Evolutionary conservation across 495 filamentous ascomycete species (phyloP).

Genomic region (Monascus purpureus): DNA sequence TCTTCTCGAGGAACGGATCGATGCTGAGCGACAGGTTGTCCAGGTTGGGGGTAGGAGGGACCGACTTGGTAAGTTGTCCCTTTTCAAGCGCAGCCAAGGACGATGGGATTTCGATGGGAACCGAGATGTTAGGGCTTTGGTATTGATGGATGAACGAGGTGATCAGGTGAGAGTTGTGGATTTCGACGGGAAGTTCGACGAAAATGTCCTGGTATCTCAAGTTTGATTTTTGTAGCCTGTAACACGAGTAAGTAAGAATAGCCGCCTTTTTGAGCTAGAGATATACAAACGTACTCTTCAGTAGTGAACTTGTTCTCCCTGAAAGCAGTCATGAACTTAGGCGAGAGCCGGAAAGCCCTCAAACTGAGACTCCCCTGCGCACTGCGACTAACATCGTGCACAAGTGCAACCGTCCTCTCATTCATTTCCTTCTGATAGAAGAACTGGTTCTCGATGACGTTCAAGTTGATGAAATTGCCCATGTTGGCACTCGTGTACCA

Average conservation of each 20-base stretch:
- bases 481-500: constrained; percentile 99
- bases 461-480: constrained; percentile 91
- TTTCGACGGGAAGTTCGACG: constrained; percentile 74
- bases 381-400: constrained; percentile 89
- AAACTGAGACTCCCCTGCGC: constrained; percentile 82
- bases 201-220: constrained; percentile 90
- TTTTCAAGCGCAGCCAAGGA: constrained; percentile 61
- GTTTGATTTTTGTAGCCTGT: constrained; percentile 78
- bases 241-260: constrained; percentile 8
- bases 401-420: constrained; percentile 82
- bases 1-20: constrained; percentile 98
- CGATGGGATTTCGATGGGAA: constrained; percentile 54
- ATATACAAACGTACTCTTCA: constrained; percentile 52
- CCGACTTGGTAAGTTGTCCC: constrained; percentile 26
- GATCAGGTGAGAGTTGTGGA: constrained; percentile 95
- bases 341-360: constrained; percentile 79
- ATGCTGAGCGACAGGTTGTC: constrained; percentile 83
- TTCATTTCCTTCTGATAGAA: constrained; percentile 91
- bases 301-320: constrained; percentile 96
- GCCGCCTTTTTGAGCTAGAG: background rate
- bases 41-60: constrained; percentile 71
- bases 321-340: constrained; percentile 78
- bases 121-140: constrained; percentile 40
- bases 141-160: constrained; percentile 91
- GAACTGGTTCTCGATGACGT: constrained; percentile 95